A percentile compares a stretch with the other conserved stretches of the same genome.
Evolutionary conservation across 2,329 filamentous ascomycete genomes (phyloP).

Genomic region (Diaporthe citrichinensis): DNA sequence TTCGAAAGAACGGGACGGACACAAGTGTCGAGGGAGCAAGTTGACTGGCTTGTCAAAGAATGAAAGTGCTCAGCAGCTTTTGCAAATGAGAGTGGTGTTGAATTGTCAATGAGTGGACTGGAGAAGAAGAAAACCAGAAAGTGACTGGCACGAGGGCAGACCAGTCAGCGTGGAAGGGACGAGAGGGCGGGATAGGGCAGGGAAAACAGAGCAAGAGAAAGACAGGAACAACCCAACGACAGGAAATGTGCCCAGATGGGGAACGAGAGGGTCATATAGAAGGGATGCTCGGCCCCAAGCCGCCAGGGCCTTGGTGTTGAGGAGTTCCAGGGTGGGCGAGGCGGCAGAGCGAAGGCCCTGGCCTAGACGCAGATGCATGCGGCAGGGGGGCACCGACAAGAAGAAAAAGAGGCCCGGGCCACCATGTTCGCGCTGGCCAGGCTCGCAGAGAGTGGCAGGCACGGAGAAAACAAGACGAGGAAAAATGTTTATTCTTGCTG

Average conservation of each 20-base stretch:
- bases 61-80: conserved; percentile 40
- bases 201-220: conserved; percentile 10
- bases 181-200: background rate
- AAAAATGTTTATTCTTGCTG: conserved; percentile 11
- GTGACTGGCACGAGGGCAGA: background rate
- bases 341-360: conserved; percentile 9
- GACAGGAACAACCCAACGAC: conserved; percentile 10
- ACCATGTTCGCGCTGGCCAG: background rate
- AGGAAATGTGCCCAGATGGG: background rate
- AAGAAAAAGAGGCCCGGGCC: background rate
- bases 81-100: conserved; percentile 18
- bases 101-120: conserved; percentile 25
- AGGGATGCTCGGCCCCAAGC: conserved; percentile 10
- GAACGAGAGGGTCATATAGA: conserved; percentile 26
- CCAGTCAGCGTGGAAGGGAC: background rate
- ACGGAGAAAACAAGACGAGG: conserved; percentile 17
- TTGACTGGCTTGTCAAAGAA: conserved; percentile 29
- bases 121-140: conserved; percentile 5
- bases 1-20: conserved; percentile 13
- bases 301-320: conserved; percentile 35
- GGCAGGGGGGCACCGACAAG: background rate
- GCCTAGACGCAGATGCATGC: conserved; percentile 15
- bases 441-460: background rate
- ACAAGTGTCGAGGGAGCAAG: conserved; percentile 16
- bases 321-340: background rate